Conservation (phyloP, 2,329 filamentous ascomycete species). For the Fusarium sambucinum region DNA sequence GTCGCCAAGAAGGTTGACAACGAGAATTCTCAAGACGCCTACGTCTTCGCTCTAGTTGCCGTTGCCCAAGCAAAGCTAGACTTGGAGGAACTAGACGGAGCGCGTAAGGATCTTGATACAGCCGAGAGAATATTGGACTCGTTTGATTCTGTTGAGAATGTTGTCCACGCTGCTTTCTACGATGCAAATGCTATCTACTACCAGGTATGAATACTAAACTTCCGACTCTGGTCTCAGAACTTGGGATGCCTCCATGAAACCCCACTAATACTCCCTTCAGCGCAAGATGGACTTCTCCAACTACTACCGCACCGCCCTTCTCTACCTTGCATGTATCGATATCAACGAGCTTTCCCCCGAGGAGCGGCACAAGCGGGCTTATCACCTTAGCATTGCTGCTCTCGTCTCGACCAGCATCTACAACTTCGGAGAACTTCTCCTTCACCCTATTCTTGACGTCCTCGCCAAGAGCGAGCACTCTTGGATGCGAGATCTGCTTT, state of each 20-base stretch:
- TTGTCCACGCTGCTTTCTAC: conserved; percentile 97
- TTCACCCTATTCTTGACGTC: conserved; percentile 94
- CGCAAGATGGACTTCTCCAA: conserved; percentile 91
- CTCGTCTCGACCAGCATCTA: conserved; percentile 96
- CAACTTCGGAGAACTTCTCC: conserved; percentile 98
- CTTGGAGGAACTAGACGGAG: conserved; percentile 81
- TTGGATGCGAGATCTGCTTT: conserved; percentile 95
- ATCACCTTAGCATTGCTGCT: conserved; percentile 92
- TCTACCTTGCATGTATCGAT: conserved; percentile 97
- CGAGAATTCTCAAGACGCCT: conserved; percentile 92
- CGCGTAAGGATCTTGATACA: conserved; percentile 86
- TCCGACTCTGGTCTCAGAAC: neutral
- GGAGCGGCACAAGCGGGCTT: conserved; percentile 86
- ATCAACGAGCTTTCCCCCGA: conserved; percentile 77
- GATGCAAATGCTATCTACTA: conserved; percentile 95
- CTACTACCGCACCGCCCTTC: conserved; percentile 97
- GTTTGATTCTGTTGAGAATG: conserved; percentile 94
- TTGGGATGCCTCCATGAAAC: conserved; percentile 2
- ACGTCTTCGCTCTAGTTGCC: conserved; percentile 92
- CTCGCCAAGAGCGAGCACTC: conserved; percentile 75
- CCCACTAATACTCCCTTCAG: conserved; percentile 56
- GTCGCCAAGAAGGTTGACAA: conserved; percentile 91
- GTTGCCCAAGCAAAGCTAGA: conserved; percentile 89
- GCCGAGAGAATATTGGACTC: conserved; percentile 89
- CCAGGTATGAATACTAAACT: conserved; percentile 65